These are phyloP conservation scores for Isoetes engelmannii DNA, from an alignment of 83 land plant genomes.

Conservation along the genomic window DNA sequence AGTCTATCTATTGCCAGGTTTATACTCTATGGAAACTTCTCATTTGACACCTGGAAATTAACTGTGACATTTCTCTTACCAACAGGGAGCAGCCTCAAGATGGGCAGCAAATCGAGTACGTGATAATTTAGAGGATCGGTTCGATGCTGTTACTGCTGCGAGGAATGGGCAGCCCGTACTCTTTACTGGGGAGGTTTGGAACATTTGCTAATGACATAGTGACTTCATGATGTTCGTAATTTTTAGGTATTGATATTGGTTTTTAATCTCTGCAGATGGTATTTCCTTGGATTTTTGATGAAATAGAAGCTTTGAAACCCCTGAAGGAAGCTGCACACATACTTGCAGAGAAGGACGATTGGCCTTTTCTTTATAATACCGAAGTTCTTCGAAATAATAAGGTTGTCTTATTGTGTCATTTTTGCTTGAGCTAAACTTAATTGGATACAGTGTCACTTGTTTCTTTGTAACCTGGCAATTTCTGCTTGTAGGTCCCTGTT, in stretches of 20 bases:
- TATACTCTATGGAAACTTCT: no score
- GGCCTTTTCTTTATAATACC: slow-evolving; percentile 56
- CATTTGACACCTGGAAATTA: no score
- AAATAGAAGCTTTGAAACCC: slow-evolving; percentile 41
- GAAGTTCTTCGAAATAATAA: slow-evolving; percentile 41
- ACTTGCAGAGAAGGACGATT: slow-evolving; percentile 55
- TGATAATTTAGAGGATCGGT: slow-evolving; percentile 40
- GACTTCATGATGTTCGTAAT: neutral
- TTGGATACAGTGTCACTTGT: neutral
- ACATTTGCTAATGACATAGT: slow-evolving; percentile 2
- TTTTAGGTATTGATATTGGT: neutral
- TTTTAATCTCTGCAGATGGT: slow-evolving; percentile 45
- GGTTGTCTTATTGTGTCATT: slow-evolving; percentile 24
- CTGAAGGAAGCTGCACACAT: slow-evolving; percentile 70
- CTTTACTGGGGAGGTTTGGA: slow-evolving; percentile 69
- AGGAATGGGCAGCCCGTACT: slow-evolving; percentile 50
- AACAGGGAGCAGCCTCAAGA: slow-evolving; percentile 77
- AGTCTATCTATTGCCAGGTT: slow-evolving; percentile 90
- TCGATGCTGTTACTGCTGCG: slow-evolving; percentile 59
- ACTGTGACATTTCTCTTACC: neutral
- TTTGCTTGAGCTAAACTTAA: no score
- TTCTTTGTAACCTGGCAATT: neutral
- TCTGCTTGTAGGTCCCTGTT: slow-evolving; percentile 70
- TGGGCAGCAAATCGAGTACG: slow-evolving; percentile 95
- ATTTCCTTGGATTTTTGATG: slow-evolving; percentile 81